Conservation (phyloP, 2,329 filamentous ascomycete species). For the Aplosporella prunicola region DNA sequence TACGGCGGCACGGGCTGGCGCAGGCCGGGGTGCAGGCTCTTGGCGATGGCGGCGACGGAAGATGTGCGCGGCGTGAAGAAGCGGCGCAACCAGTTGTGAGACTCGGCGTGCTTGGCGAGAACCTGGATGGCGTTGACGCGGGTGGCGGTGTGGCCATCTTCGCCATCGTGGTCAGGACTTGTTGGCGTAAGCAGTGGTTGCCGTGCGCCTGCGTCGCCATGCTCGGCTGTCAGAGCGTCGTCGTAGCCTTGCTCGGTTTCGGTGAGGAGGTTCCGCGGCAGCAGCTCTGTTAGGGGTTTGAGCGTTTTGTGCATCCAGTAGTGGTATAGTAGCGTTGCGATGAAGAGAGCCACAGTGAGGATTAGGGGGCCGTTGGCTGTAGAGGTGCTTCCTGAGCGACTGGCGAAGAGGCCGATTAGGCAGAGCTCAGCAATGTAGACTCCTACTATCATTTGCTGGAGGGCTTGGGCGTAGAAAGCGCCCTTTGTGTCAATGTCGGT, state of each 20-base stretch:
- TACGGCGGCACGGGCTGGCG: slow-evolving; percentile 7
- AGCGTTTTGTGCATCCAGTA: slow-evolving; percentile 10
- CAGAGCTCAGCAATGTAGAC: slow-evolving; percentile 41
- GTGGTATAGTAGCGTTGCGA: slow-evolving; percentile 12
- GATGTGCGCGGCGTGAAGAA: slow-evolving; percentile 10
- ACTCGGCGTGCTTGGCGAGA: background rate
- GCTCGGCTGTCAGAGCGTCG: slow-evolving; percentile 14
- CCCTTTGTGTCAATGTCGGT: slow-evolving; percentile 39
- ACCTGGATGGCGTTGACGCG: slow-evolving; percentile 8
- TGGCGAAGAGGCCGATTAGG: slow-evolving; percentile 40
- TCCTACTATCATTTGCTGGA: slow-evolving; percentile 39
- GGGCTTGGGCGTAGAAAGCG: slow-evolving; percentile 35
- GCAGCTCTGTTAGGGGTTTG: slow-evolving; percentile 8
- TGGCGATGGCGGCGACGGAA: slow-evolving; percentile 5
- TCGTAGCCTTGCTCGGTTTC: slow-evolving; percentile 45
- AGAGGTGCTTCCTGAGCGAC: slow-evolving; percentile 15
- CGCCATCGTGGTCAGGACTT: background rate
- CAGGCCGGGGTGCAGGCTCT: slow-evolving; percentile 5
- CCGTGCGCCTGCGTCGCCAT: slow-evolving; percentile 1
- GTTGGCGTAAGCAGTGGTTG: background rate
- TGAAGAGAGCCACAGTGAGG: slow-evolving; percentile 23
- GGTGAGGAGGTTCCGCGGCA: slow-evolving; percentile 9
- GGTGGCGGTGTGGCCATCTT: background rate
- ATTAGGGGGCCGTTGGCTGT: slow-evolving; percentile 25
- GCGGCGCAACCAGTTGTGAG: slow-evolving; percentile 4